phyloP scores from a whole-genome alignment of 2,329 filamentous ascomycete species.

The Xylariaceae sp. region DNA sequence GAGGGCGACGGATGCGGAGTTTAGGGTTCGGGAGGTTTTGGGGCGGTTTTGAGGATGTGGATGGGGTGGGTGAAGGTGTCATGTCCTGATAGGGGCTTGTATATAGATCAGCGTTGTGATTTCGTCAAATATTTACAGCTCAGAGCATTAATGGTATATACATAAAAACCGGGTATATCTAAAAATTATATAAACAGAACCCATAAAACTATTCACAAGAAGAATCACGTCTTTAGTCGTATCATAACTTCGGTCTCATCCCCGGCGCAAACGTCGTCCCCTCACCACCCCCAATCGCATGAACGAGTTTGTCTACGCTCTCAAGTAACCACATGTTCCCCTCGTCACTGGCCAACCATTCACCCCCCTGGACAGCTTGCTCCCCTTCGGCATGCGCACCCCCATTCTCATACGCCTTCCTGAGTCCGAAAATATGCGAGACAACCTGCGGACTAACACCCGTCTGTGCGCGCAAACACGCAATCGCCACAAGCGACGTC shows the following conservation, averaged over 20 bases:
- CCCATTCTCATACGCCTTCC: constrained; percentile 70
- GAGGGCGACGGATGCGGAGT: constrained; percentile 65
- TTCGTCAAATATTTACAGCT: too few species aligned
- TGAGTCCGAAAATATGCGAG: constrained; percentile 73
- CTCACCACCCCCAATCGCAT: constrained; percentile 35
- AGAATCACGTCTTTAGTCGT: too few species aligned
- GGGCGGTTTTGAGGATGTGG: constrained; percentile 36
- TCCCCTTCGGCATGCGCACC: constrained; percentile 43
- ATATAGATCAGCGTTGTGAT: too few species aligned
- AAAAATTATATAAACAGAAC: too few species aligned
- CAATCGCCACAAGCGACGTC: constrained; percentile 67
- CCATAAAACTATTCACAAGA: too few species aligned
- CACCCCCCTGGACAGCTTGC: constrained; percentile 43
- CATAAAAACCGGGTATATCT: too few species aligned
- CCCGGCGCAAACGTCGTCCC: constrained; percentile 55
- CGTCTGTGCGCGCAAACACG: constrained; percentile 71
- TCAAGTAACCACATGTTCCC: constrained; percentile 60
- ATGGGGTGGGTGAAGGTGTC: too few species aligned
- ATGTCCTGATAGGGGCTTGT: neutral
- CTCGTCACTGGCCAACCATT: constrained; percentile 60
- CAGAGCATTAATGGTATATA: too few species aligned
- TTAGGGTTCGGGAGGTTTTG: constrained; percentile 55
- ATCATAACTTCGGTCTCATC: constrained; percentile 39
- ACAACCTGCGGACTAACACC: constrained; percentile 78
- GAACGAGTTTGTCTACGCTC: constrained; percentile 56